Evolutionary conservation across 2,329 filamentous ascomycete species (phyloP).

Genomic region (Elsinoe ampelina): DNA sequence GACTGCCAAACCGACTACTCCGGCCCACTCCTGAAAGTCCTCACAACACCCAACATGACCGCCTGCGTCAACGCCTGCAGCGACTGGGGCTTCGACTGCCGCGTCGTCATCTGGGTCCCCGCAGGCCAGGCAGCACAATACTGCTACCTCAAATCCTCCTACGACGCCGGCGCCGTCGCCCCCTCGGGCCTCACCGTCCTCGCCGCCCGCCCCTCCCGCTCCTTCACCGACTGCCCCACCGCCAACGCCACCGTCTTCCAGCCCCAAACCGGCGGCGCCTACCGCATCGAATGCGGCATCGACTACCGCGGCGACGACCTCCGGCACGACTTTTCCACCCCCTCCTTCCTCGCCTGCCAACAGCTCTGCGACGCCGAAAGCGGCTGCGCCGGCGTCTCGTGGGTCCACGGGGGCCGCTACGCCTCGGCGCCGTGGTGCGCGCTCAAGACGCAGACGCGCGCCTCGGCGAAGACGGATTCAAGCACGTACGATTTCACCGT

Average conservation of each 20-base stretch:
- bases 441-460: not conserved
- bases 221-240: not conserved
- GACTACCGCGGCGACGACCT: not conserved
- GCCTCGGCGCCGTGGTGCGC: not conserved
- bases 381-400: not conserved
- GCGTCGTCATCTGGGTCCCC: not conserved
- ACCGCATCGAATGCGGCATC: not conserved
- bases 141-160: slow-evolving; percentile 4
- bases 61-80: slow-evolving; percentile 1
- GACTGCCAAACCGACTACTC: slow-evolving; percentile 1
- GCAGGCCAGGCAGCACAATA: not conserved
- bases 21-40: not conserved
- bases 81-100: not conserved
- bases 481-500: not conserved
- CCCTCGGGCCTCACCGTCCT: not conserved
- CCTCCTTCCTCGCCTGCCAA: not conserved
- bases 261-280: not conserved
- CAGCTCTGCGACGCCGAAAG: not conserved
- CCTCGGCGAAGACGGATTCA: not conserved
- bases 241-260: slow-evolving; percentile 5
- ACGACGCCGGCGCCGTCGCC: not conserved
- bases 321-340: not conserved
- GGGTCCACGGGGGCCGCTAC: not conserved
- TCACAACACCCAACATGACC: not conserved
- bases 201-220: not conserved